Conservation (phyloP, 495 filamentous ascomycete genomes). For the Lophium mytilinum region DNA sequence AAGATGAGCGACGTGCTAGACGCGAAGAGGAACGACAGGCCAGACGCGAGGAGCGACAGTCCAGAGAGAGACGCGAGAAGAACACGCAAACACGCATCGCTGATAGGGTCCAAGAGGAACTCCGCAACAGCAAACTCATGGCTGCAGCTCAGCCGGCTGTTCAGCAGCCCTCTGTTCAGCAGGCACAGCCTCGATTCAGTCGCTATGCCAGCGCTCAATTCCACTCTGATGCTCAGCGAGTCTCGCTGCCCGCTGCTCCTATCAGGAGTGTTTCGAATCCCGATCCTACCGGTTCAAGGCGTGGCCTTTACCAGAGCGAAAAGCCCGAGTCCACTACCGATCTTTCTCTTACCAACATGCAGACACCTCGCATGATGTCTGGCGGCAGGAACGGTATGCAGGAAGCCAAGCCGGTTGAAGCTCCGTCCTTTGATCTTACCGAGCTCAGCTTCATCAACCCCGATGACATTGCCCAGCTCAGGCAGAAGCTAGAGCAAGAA, state of each 20-base stretch:
- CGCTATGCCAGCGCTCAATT: conserved; percentile 4
- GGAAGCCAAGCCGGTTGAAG: neutral
- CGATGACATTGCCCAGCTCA: conserved; percentile 26
- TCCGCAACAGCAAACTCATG: conserved; percentile 22
- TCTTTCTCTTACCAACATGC: conserved; percentile 14
- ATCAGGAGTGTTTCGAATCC: conserved; percentile 17
- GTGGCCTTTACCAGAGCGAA: conserved; percentile 8
- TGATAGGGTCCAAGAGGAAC: conserved; percentile 23
- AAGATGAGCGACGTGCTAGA: conserved; percentile 14
- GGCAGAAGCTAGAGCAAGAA: conserved; percentile 32
- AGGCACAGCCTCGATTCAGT: neutral
- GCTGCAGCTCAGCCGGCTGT: conserved; percentile 4
- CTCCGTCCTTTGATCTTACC: conserved; percentile 21
- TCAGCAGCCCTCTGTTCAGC: neutral
- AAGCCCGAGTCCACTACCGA: conserved; percentile 30
- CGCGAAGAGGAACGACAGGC: conserved; percentile 21
- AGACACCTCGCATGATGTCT: conserved; percentile 14
- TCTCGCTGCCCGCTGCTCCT: conserved; percentile 5
- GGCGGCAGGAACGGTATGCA: conserved; percentile 4
- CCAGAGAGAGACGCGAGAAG: conserved; percentile 14
- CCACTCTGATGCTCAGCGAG: neutral
- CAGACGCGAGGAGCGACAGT: conserved; percentile 16
- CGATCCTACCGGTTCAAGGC: neutral
- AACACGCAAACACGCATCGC: conserved; percentile 26
- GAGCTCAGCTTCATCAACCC: conserved; percentile 25